Evolutionary conservation across 345 rosid species (phyloP).

Genomic region (Lagerstroemia speciosa): DNA sequence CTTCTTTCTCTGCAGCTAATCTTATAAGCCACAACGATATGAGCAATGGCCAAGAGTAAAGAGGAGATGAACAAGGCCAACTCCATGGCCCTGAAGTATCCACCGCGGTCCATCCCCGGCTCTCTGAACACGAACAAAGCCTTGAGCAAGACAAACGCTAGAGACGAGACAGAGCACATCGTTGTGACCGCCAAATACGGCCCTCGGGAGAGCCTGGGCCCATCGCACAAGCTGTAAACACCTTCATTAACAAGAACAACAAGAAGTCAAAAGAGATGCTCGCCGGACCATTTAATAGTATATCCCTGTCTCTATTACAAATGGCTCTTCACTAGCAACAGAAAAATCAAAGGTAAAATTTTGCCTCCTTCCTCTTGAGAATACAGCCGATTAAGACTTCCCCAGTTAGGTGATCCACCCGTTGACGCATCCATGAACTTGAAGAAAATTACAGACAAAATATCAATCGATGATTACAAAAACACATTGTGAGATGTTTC

Average conservation of each 20-base stretch:
- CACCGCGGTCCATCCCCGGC: slow-evolving; percentile 30
- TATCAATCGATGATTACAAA: neutral
- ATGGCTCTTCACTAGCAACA: neutral
- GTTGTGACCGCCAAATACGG: slow-evolving; percentile 71
- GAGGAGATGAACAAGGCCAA: slow-evolving; percentile 66
- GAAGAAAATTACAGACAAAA: neutral
- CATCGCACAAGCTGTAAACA: slow-evolving; percentile 78
- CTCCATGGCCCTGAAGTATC: slow-evolving; percentile 43
- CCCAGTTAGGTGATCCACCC: too few relatives aligned
- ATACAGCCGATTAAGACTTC: neutral
- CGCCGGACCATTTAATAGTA: neutral
- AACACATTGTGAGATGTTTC: too few relatives aligned
- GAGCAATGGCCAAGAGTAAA: slow-evolving; percentile 54
- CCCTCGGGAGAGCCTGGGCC: slow-evolving; percentile 68
- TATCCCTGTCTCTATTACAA: neutral
- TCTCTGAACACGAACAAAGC: slow-evolving; percentile 60
- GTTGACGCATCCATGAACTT: neutral
- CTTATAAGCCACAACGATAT: slow-evolving; percentile 63
- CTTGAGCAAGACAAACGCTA: slow-evolving; percentile 65
- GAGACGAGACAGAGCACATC: slow-evolving; percentile 55
- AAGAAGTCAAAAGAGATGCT: neutral
- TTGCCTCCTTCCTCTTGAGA: neutral
- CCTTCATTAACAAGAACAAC: slow-evolving; percentile 25
- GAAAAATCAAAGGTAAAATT: neutral
- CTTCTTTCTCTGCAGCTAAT: slow-evolving; percentile 87